phyloP scores from a whole-genome alignment of 2,329 filamentous ascomycete genomes.

The Drechslerella dactyloides region DNA sequence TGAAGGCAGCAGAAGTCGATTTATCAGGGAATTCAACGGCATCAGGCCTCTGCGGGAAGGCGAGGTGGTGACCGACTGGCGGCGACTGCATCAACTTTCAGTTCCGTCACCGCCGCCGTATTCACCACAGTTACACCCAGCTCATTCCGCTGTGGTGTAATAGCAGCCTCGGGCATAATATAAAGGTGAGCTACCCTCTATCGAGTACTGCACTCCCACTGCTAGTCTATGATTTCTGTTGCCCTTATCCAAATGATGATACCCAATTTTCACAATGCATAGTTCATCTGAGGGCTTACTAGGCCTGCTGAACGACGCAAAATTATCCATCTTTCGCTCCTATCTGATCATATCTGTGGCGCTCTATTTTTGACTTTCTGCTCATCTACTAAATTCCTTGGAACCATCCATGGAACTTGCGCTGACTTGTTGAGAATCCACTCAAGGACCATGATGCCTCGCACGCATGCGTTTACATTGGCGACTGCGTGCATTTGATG shows the following conservation, averaged over 20 bases:
- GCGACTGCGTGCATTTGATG: too few species aligned
- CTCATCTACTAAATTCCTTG: neutral
- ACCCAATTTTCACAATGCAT: slow-evolving; percentile 46
- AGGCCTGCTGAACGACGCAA: slow-evolving; percentile 44
- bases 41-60: slow-evolving; percentile 3
- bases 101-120: neutral
- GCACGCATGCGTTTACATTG: too few species aligned
- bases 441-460: too few species aligned
- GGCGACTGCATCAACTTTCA: slow-evolving; percentile 3
- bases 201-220: too few species aligned
- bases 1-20: slow-evolving; percentile 11
- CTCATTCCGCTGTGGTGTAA: too few species aligned
- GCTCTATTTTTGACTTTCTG: neutral
- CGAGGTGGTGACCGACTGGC: slow-evolving; percentile 3
- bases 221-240: neutral
- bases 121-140: neutral
- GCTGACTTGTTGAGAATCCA: too few species aligned
- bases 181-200: neutral
- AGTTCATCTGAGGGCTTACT: slow-evolving; percentile 48
- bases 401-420: too few species aligned
- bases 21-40: slow-evolving; percentile 13
- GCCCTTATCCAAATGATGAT: slow-evolving; percentile 30
- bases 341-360: slow-evolving; percentile 30
- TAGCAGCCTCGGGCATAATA: neutral
- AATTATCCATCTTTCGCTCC: slow-evolving; percentile 52